Evolutionary conservation across 148 eudicot species (phyloP), one percentile per base, ranked within the genome.

Genomic region (Fagopyrum esculentum): DNA sequence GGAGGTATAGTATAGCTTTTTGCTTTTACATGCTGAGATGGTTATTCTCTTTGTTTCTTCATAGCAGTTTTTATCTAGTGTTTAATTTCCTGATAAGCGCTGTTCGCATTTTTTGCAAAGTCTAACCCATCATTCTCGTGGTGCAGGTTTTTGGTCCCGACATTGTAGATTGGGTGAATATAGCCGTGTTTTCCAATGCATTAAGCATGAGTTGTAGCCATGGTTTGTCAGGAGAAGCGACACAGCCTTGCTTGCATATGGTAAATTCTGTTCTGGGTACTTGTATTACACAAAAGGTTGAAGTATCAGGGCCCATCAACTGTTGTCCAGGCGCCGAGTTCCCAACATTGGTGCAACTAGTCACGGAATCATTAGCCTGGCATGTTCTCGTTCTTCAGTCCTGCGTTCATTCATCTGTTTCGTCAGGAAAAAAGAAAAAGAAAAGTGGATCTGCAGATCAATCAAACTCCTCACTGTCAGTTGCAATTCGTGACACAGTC

Each of bases 371-470:
- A n/a, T 81, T 89, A 73, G 84, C 97, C 63, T 94, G 98, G 98
- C 96, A 92, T 80, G 30, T 76, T 76, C 85, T 92, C 40, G 61
- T 92, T 57, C 80, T 94, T 63, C 93, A 89, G 70, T 89, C 93
- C 71, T 89, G 85, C 71, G 83, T 83, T 61, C 90, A 86, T 6
- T 83, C 93, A 17, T 82, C 86, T 71, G 80, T 79, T 75, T 96
- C 96, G 74, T 80, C 90, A 73, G 98, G 97, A 74, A 94, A 92
- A 84, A 94, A 90, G 85, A 94, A 94, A 83, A 94, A 94, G 89
- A 94, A 92, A 82, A 86, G 89, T 72, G 90, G 88, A 46, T 29
- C 86, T 72, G 69, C 84, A 9, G 93, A 94, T 22, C 86, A 79
- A 40, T 79, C 80, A 43, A 94, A 78, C 69, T 74, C 91, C 72